phyloP scores from a whole-genome alignment of 1,139 yeast species.

The Scheffersomyces lignicola region DNA sequence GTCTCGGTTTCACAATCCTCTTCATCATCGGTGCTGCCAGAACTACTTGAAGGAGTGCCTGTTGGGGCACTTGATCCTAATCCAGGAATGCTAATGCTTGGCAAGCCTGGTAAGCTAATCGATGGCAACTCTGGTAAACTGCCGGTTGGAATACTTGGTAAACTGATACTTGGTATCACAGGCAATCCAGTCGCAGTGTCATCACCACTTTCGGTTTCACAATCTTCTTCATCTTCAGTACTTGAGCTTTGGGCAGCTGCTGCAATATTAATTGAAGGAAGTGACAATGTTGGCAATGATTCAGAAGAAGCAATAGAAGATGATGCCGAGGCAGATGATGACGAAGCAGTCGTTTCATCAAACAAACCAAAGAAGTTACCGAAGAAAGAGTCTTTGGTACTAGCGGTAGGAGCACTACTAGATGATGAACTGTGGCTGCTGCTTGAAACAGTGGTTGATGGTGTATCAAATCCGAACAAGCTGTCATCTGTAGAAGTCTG shows the following conservation, averaged over 20 bases:
- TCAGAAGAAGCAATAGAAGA: slow-evolving; percentile 1
- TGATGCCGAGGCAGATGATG: slow-evolving; percentile 3
- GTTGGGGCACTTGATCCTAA: background rate
- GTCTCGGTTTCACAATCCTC: slow-evolving; percentile 13
- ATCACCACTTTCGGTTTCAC: slow-evolving; percentile 10
- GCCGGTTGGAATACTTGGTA: background rate
- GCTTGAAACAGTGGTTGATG: slow-evolving; percentile 2
- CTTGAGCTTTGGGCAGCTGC: too few relatives aligned
- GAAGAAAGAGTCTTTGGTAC: slow-evolving; percentile 1
- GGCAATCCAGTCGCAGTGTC: background rate
- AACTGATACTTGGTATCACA: background rate
- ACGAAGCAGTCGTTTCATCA: background rate
- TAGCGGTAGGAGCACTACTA: slow-evolving; percentile 5
- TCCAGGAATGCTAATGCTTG: background rate
- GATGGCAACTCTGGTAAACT: background rate
- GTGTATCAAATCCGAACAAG: background rate
- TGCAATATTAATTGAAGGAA: slow-evolving; percentile 5
- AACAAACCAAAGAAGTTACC: slow-evolving; percentile 2
- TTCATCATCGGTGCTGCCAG: slow-evolving; percentile 11
- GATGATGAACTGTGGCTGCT: slow-evolving; percentile 7
- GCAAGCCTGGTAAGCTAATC: background rate
- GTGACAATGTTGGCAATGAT: slow-evolving; percentile 5
- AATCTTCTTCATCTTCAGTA: slow-evolving; percentile 15
- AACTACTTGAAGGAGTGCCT: slow-evolving; percentile 5
- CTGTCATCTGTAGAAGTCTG: too few relatives aligned